These are phyloP conservation scores for Prunus yedoensis DNA, from an alignment of 331 rosid genomes.

Conservation along the genomic window DNA sequence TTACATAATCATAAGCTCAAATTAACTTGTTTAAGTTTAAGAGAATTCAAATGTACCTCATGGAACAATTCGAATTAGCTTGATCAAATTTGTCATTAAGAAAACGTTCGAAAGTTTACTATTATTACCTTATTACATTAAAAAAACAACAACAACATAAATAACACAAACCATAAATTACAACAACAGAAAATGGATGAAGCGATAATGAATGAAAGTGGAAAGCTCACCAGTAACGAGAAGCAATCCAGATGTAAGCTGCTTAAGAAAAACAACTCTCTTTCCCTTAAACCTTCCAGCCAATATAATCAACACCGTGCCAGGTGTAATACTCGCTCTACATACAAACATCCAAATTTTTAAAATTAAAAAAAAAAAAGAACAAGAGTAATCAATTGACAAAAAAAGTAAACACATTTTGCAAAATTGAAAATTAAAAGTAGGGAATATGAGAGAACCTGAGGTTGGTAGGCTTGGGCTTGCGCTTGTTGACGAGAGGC, in stretches of 20 bases:
- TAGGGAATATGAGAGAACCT: neutral
- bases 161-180: neutral
- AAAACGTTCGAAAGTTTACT: neutral
- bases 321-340: constrained; percentile 28
- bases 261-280: constrained; percentile 34
- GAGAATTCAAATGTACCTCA: neutral
- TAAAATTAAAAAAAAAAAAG: too few relatives aligned
- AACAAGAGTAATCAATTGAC: neutral
- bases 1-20: neutral
- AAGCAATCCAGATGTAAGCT: constrained; percentile 34
- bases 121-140: neutral
- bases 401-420: neutral
- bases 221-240: constrained; percentile 27
- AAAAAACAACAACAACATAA: neutral
- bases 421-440: neutral
- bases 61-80: neutral
- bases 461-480: constrained; percentile 38
- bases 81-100: neutral
- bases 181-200: neutral
- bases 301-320: constrained; percentile 34
- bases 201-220: neutral
- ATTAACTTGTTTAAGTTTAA: neutral
- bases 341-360: neutral
- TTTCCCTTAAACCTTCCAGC: constrained; percentile 38
- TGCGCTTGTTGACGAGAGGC: constrained; percentile 31